phyloP scores from a whole-genome alignment of 257 asterid genomes.

The Nicotiana undulata region DNA sequence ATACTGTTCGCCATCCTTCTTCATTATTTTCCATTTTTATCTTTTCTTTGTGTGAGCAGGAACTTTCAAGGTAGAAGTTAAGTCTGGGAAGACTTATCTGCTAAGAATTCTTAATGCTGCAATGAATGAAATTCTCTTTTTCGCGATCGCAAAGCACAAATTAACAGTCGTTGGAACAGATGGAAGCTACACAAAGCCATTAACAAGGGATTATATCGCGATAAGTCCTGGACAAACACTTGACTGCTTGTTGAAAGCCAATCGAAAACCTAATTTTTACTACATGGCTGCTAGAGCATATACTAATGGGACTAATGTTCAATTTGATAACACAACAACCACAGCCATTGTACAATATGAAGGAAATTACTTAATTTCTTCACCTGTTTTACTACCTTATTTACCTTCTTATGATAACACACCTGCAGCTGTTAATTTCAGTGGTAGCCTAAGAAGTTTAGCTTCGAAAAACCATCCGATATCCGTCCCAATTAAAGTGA shows the following conservation, averaged over 20 bases:
- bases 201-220: conserved; percentile 23
- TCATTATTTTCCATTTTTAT: neutral
- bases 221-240: conserved; percentile 65
- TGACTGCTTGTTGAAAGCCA: conserved; percentile 47
- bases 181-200: conserved; percentile 52
- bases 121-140: conserved; percentile 53
- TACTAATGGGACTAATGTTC: conserved; percentile 1
- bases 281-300: conserved; percentile 62
- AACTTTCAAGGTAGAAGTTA: conserved; percentile 28
- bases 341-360: conserved; percentile 36
- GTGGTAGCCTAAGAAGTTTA: conserved; percentile 33
- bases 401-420: conserved; percentile 45
- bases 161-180: conserved; percentile 62
- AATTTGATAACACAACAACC: conserved; percentile 41
- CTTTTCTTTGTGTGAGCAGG: conserved; percentile 3
- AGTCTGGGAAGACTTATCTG: conserved; percentile 32
- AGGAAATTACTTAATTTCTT: conserved; percentile 2
- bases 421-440: conserved; percentile 28
- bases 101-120: conserved; percentile 44
- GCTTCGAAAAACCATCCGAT: conserved; percentile 23
- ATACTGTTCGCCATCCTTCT: neutral
- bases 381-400: conserved; percentile 15
- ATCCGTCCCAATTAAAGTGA: conserved; percentile 28
- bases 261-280: conserved; percentile 21
- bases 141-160: conserved; percentile 47